Evolutionary conservation across 495 filamentous ascomycete species (phyloP), one percentile per base, ranked within the genome.

Genomic region (Penicillium crystallinum): DNA sequence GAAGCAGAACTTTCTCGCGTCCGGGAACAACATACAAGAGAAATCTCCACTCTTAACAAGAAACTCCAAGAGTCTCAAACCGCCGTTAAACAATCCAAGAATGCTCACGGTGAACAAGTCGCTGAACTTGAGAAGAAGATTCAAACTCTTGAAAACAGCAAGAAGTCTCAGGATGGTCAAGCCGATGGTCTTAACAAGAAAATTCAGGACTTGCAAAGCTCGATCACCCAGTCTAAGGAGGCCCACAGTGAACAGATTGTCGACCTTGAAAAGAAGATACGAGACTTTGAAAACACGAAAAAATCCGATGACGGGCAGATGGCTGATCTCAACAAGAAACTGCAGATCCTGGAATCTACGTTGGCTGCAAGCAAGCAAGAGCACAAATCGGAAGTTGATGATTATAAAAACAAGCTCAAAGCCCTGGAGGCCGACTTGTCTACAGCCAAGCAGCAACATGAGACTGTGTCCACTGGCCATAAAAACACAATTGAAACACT

Each of bases 1-100:
- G 81, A 85, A 58, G 74, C 77, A 8, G 79, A 86, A 41, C 54
- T 87, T 34, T 77, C 82, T 62, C 85, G 83, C 46, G 66, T 71
- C 52, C 68, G 61, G 44, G 77, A 72, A 36, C 69, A 79, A 37
- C 65, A 87, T 77, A 25, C 52, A 19, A 77, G 71, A 7, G 84
- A 87, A 57, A 72, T 77, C 58, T 73, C 80, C 7, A 80, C 78
- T 37, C 55, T 87, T 48, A 76, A 77, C 47, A 73, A 76, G 3
- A 82, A 74, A 9, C 74, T 83, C 31, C 76, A 77, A 48, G 66
- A 74, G 14, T 64, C 87, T 19, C 75, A 82, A 59, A 76, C 73
- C 10, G 73, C 80, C 42, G 52, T 85, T 31, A 79, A 76, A 59
- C 81, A 82, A 52, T 65, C 73, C 39, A 71, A 65, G 45, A 48